Base-by-base conservation (phyloP, 352 stramenopile species). In the Pythium aphanidermatum region DNA sequence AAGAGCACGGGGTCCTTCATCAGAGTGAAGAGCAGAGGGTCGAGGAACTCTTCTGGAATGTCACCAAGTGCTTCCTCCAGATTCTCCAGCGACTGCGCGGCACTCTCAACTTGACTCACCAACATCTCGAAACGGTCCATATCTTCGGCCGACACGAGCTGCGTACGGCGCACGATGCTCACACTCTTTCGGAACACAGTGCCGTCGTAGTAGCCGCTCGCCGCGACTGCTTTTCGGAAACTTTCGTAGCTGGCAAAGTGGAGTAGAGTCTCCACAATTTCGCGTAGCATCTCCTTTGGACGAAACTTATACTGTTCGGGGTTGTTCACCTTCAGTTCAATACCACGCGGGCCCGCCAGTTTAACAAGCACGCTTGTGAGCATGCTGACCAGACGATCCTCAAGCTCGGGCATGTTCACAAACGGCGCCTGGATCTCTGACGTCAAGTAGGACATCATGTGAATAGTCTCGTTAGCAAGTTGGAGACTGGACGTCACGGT, bases 281-380 rank as follows among this genome's bases (percentile, higher is more conserved):
- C 94, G 24, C 86, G 79, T 2, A 99, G 77, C 87, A 99, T 98
- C 39, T 97, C 86, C 63, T 98, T 98, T 3, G 96, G 96, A 20
- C 95, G 84, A 65, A 99, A 99, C 54, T 98, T 97, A 69, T 98
- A 98, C 49, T 90, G 90, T 43, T 99, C 96, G 4, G 96, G 95
- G 68, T 99, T 98, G 29, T 97, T 95, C 23, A 99, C 74, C 71
- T 98, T 98, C 28, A 98, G 68, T 40, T 98, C 92, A 26, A 98
- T 31, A 1, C 92, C 92, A 43, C 91, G 92, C 6, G 84, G 76
- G 5, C 95, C 95, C 5, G 97, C 81, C 3, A 99, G 72, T 54
- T 98, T 98, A 12, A 93, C 88, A 4, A 98, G 65, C 27, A 99
- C 95, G 59, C 95, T 96, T 35, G 96, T 86, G 12, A 99, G 72